Evolutionary conservation across 1,284 basidiomycete species (phyloP), one percentile per base, ranked within the genome.

Genomic region (Apiotrichum mycotoxinovorans): DNA sequence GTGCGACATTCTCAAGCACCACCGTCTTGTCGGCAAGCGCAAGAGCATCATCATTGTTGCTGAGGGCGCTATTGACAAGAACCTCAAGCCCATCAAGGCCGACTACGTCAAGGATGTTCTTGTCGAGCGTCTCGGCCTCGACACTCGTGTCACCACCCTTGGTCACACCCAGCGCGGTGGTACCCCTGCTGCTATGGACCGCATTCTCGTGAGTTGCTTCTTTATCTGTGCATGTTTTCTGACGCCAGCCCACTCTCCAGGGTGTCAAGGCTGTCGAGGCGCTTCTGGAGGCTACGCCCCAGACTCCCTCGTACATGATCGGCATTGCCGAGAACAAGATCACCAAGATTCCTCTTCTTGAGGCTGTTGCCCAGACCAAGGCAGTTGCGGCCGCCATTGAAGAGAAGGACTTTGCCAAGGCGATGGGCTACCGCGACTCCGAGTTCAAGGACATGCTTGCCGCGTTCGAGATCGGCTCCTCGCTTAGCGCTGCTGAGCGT

Each of bases 1-100:
- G 89, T 96, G 92, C 76, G 83, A 83, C n/a, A 83, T 87, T 45
- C 88, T 98, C 54, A 83, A 87, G 46, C 82, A 95, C 89, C 94
- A 98, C 76, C 88, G 95, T 61, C 82, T 85, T 62, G 79, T 89
- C 34, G 95, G 96, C 41, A 98, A 99, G 79, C 86, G 95, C 69
- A 98, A 96, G 80, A 96, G 92, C 1, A 96, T 99, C 66, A 92
- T 99, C 60, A 96, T 99, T 64, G 87, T 98, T 38, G 95, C 96
- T 3, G 95, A 98, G 66, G 96, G 95, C 26, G 95, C 95, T 14
- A 85, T 89, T 56, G 95, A 98, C 75, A 80, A 82, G 53, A 82
- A 91, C 64, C 83, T 98, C 51, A 86, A 96, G 47, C 91, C 91
- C 22, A 98, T 99, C 77, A 87, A 83, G 53, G 85, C 92, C 7